Base-by-base conservation (phyloP, 75 land plant genomes). In the Isoetes taiwanensis region DNA sequence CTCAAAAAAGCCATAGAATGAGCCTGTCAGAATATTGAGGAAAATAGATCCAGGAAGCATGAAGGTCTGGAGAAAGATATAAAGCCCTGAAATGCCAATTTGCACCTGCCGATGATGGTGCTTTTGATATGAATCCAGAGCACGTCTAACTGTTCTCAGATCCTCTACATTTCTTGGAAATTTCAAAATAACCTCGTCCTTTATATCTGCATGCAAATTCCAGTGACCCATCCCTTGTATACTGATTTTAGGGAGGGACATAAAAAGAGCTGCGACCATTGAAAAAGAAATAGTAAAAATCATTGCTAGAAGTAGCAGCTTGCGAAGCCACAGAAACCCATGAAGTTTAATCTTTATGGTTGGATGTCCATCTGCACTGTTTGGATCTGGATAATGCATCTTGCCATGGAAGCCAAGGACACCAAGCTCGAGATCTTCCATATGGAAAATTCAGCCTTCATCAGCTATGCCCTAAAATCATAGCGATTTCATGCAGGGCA, bases 271-370 rank as follows among this genome's bases (percentile, higher is more conserved):
- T 4, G 23, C 50, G 25, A 46, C 5, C 50, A 46, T 46, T 6
- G 50, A 46, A 5, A 46, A 46, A 4, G 50, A 46, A 23, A 23
- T 23, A 23, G 50, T 46, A 23, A 46, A 46, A 16, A 46, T 46
- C 21, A 46, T 5, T 6, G 50, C 50, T 8, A 46, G 50, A 8
- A 46, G 50, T 19, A 46, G 23, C 21, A 46, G 16, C 50, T n/a
- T 5, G 50, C 50, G 50, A 16, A 46, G n/a, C 50, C 50, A 46
- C 50, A 46, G 50, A 23, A 46, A 46, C 50, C 50, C 25, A 16
- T 46, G 25, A 23, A 46, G 16, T 23, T 46, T 46, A 23, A 46
- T 14, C 11, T 14, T 37, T 14, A 9, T 37, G 38, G 38, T 9
- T 14, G 38, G 14, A 37, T 37, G 38, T n/a, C n/a, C n/a, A n/a